Evolutionary conservation across 306 rosid species (phyloP), one percentile per base, ranked within the genome.

Genomic region (Medicago truncatula): DNA sequence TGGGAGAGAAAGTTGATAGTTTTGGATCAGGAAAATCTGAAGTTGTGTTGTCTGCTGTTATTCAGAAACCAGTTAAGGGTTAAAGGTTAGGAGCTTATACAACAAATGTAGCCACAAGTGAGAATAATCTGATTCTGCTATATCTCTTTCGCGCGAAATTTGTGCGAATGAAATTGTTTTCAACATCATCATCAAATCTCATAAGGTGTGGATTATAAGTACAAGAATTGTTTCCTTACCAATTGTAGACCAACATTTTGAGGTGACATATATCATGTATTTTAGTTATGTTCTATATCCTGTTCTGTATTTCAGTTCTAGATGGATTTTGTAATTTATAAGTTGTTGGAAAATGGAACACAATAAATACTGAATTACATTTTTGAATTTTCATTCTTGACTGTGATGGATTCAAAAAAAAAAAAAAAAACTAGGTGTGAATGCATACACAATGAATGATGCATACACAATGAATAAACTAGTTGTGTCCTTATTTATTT

Each of bases 11-110:
- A 76, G 84, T 83, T 5, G 96, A 88, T 50, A 64, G 81, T 47
- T 70, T 81, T 60, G 88, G 86, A 0, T 80, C 91, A 5, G 90
- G 88, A 6, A 93, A 87, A 85, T 66, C 87, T 2, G 89, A 86
- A 78, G 82, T 86, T 36, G 89, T 88, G 73, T 85, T 94, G 65
- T 94, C 97, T 50, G 93, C 98, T 5, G 91, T 94, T 40, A 85
- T 94, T 70, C 98, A 91, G 76, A 94, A 94, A 84, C 93, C 98
- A 8, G 85, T 85, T 71, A 91, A 97, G 81, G 86, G 67, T 54
- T 89, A 83, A 86, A 71, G 70, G 74, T 10, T 43, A 67, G 72
- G 46, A 69, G 16, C 54, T 79, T 80, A 72, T 39, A 23, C 78
- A 53, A 40, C 58, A 79, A 75, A 75, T 58, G 36, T 68, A 13